Base-by-base conservation (phyloP, 1,284 basidiomycete genomes). In the Chondrostereum purpureum region DNA sequence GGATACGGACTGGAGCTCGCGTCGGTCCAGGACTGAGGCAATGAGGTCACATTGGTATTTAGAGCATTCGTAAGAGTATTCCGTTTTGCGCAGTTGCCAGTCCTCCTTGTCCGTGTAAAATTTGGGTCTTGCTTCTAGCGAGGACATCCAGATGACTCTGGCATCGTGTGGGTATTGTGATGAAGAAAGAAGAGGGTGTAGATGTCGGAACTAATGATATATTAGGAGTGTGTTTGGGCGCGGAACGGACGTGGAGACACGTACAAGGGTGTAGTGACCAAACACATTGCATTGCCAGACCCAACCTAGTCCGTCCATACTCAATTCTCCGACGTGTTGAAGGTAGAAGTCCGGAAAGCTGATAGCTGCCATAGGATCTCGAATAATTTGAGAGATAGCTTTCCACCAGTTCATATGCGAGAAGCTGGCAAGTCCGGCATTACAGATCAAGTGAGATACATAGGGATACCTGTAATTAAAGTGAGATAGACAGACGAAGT, bases 211-310 rank as follows among this genome's bases (percentile, higher is more conserved):
- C n/a, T 43, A 36, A 39, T 18, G 17, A 20, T 5, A 44, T 17
- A 46, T 14, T 16, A 45, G 20, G 37, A 48, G 16, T 10, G 12
- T 21, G 17, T 18, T 16, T 27, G 35, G 20, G 16, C 11, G 24
- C 27, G 40, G n/a, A n/a, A 42, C 24, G 20, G 5, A 18, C 37
- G 16, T n/a, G n/a, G 19, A 42, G 27, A 19, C 11, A 72, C 87
- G 50, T 54, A 92, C 91, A 55, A 95, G 64, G 31, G 78, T 70
- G 58, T 88, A 94, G 56, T 91, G 88, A 0, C 86, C 82, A 45
- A 94, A 88, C 17, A 92, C 71, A 55, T 94, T 94, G 45, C 81
- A 83, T 56, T 92, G 87, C 88, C 88, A 95, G 5, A 86, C 77
- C 69, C 73, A 80, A 0, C 92, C 92, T 0, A 92, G 63, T 16